A percentile compares a stretch with the other conserved stretches of the same genome.
These are phyloP conservation scores for Elymus sibiricus DNA, from an alignment of 176 grass and related monocot genomes.

Conservation along the genomic window DNA sequence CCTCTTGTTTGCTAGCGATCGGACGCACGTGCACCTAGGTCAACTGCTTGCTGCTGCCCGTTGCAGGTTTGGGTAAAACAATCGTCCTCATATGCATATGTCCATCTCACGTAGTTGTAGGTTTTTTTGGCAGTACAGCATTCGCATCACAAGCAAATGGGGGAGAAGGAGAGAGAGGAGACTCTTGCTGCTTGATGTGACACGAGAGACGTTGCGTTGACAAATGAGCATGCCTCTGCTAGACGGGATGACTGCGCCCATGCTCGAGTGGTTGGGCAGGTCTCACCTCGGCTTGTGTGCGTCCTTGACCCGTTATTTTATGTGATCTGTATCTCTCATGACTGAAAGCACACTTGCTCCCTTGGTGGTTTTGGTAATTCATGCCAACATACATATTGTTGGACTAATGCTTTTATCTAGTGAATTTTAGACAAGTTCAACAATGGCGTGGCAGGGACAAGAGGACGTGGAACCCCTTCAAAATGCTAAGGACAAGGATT, in stretches of 20 bases:
- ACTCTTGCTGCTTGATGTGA: background rate
- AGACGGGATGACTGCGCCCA: background rate
- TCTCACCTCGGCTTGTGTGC: background rate
- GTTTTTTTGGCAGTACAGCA: too few relatives aligned
- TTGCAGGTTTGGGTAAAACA: background rate
- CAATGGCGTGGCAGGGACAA: too few relatives aligned
- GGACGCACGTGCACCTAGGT: background rate
- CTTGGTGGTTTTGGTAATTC: too few relatives aligned
- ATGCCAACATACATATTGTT: too few relatives aligned
- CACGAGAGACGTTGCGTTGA: background rate
- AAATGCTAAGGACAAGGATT: too few relatives aligned
- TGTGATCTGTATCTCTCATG: background rate
- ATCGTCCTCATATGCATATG: too few relatives aligned
- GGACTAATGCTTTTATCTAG: too few relatives aligned
- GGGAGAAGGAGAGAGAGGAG: background rate
- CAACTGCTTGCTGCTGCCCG: background rate
- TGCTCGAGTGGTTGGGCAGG: background rate
- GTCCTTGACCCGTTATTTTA: background rate
- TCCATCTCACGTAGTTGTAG: too few relatives aligned
- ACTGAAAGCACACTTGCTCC: too few relatives aligned
- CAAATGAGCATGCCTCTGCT: background rate
- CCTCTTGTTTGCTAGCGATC: background rate
- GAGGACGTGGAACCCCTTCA: too few relatives aligned
- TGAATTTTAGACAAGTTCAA: too few relatives aligned
- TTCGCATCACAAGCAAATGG: too few relatives aligned